Conservation (phyloP, 176 grass and related monocot species). For the Musa acuminata region DNA sequence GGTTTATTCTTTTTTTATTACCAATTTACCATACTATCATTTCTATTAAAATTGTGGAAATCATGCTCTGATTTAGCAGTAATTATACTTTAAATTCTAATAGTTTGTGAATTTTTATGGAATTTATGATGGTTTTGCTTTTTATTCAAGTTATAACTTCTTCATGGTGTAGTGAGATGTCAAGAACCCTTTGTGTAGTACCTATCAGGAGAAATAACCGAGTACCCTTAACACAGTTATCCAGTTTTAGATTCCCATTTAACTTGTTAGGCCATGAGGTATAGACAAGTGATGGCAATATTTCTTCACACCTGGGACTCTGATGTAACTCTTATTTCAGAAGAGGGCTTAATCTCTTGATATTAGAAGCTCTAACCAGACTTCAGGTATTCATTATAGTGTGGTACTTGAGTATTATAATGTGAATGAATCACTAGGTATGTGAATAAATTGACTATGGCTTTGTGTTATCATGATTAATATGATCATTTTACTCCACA, state of each 20-base stretch:
- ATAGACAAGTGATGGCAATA: background rate
- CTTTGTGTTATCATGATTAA: slow-evolving; percentile 10
- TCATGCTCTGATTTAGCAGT: no score
- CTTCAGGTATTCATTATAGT: no score
- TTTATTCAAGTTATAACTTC: no score
- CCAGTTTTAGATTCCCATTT: background rate
- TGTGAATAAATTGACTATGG: background rate
- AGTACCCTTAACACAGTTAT: background rate
- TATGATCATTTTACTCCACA: slow-evolving; percentile 31
- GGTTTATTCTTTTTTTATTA: slow-evolving; percentile 25
- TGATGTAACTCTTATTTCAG: background rate
- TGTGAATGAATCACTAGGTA: background rate
- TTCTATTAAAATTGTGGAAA: no score
- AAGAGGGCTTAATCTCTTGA: background rate
- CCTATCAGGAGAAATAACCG: no score
- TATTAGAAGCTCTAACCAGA: background rate
- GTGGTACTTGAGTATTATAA: background rate
- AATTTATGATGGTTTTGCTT: no score
- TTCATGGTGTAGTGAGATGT: no score
- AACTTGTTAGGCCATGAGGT: background rate
- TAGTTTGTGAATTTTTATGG: no score
- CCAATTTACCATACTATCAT: no score
- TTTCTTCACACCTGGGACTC: background rate
- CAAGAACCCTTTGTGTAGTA: no score
- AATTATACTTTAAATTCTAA: no score